Base-by-base conservation (phyloP, 495 filamentous ascomycete genomes). In the Aspergillus homomorphus region DNA sequence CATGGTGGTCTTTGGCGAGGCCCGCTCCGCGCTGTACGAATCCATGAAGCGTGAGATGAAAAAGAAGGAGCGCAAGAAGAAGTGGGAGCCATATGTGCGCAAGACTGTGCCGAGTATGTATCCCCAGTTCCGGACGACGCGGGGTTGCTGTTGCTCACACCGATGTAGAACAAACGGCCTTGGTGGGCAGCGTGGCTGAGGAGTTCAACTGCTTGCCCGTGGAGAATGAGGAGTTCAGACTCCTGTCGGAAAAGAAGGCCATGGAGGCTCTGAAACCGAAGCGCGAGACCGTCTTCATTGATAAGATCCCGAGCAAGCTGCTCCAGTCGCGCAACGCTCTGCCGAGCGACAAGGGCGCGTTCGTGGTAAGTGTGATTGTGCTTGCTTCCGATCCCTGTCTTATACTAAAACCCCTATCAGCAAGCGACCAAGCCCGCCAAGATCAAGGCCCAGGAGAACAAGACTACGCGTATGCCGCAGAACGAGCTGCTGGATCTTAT, bases 401-500 rank as follows among this genome's bases (percentile, higher is more conserved):
- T 21, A 24, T 49, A 48, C 64, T 73, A 53, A 74, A 28, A 9
- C 44, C 42, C 20, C 59, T 55, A 50, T 45, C 58, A 74, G 69
- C 69, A 70, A 74, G 64, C 68, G 66, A 72, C 70, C 57, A 72
- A 74, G 59, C 59, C 70, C 15, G 14, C 45, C 63, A 73, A 75
- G 64, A 66, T 66, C 58, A 76, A 74, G 51, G 44, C 84, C 56
- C 85, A 86, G 69, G 84, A 89, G 52, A 87, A 89, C 76, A 96
- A 96, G 74, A 84, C 87, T 5, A 88, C 88, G 3, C 91, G 94
- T 69, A 90, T 97, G 77, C 85, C 90, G 7, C 84, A 88, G 68
- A 88, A 89, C 77, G 87, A 92, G 68, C 85, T 98, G 41, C 72
- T 96, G 73, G 91, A 97, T 69, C 76, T 77, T 44, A 85, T 98